Conservation (phyloP, 208 protist species). For the Crithidia fasciculata region DNA sequence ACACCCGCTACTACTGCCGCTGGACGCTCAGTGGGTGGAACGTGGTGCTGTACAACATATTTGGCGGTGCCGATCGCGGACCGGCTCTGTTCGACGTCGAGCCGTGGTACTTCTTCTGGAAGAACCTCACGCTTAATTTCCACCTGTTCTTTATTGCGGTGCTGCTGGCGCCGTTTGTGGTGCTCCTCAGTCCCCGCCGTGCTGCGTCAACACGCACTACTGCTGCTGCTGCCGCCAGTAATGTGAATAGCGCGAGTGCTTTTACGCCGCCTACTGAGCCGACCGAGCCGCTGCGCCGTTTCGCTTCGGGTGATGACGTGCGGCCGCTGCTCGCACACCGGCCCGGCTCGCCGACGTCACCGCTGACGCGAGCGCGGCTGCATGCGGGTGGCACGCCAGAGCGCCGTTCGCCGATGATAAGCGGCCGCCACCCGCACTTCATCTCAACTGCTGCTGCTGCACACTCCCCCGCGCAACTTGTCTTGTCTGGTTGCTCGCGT, state of each 20-base stretch:
- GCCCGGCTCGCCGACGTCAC: slow-evolving; percentile 1
- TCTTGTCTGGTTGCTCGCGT: slow-evolving; percentile 23
- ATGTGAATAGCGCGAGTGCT: neutral
- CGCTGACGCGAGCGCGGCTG: slow-evolving; percentile 5
- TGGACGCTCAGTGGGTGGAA: slow-evolving; percentile 56
- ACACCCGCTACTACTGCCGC: slow-evolving; percentile 61
- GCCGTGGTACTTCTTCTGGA: slow-evolving; percentile 92
- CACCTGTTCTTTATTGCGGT: slow-evolving; percentile 89
- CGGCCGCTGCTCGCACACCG: neutral
- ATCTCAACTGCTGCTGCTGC: neutral
- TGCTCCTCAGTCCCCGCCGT: slow-evolving; percentile 31
- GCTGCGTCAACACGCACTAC: neutral
- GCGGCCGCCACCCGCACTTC: neutral
- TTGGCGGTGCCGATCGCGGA: slow-evolving; percentile 54
- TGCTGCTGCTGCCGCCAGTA: neutral
- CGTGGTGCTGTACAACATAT: slow-evolving; percentile 70
- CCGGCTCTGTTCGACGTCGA: slow-evolving; percentile 94
- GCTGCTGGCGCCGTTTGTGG: slow-evolving; percentile 43
- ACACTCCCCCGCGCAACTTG: neutral
- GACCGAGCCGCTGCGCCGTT: neutral
- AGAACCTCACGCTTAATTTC: slow-evolving; percentile 94
- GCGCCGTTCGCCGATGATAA: slow-evolving; percentile 7
- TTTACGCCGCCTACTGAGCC: neutral
- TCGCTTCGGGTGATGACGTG: slow-evolving; percentile 5
- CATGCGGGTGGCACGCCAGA: neutral